phyloP scores from a whole-genome alignment of 1,284 basidiomycete species.

The Fomitopsis schrenkii region DNA sequence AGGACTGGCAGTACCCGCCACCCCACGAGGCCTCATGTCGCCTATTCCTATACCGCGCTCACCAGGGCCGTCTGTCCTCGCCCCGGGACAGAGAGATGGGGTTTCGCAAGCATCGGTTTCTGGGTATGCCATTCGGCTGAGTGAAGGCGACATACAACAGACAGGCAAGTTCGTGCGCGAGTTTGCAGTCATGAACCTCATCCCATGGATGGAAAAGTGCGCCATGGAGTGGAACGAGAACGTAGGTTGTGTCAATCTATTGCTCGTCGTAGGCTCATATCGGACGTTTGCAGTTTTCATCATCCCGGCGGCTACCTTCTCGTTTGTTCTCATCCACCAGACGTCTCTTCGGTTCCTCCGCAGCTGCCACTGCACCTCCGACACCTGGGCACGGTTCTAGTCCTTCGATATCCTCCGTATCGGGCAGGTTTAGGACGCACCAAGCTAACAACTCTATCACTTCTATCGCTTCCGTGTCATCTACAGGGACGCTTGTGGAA shows the following conservation, averaged over 20 bases:
- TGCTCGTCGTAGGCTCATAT: background rate
- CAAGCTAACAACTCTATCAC: constrained; percentile 31
- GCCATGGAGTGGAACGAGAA: constrained; percentile 94
- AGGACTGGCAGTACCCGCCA: constrained; percentile 8
- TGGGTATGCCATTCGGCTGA: constrained; percentile 34
- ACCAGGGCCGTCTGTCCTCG: constrained; percentile 14
- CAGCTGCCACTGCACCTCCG: constrained; percentile 39
- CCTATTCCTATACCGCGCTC: constrained; percentile 20
- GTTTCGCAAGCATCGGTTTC: constrained; percentile 6
- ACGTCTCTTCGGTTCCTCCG: constrained; percentile 74
- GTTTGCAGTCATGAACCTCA: constrained; percentile 84
- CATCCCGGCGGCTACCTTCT: constrained; percentile 78
- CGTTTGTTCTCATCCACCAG: constrained; percentile 87
- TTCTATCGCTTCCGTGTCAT: constrained; percentile 28
- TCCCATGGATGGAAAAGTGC: constrained; percentile 96
- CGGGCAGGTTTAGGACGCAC: constrained; percentile 40
- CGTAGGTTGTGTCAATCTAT: constrained; percentile 34
- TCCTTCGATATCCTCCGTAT: constrained; percentile 37
- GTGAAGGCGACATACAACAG: constrained; percentile 76
- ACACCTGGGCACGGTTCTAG: constrained; percentile 28
- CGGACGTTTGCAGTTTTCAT: constrained; percentile 55
- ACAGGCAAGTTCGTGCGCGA: constrained; percentile 85
- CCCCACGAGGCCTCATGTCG: constrained; percentile 14
- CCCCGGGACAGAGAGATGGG: constrained; percentile 6
- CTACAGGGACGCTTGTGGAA: constrained; percentile 30